Conservation (phyloP, 306 rosid species). For the Cicer yamashitae region DNA sequence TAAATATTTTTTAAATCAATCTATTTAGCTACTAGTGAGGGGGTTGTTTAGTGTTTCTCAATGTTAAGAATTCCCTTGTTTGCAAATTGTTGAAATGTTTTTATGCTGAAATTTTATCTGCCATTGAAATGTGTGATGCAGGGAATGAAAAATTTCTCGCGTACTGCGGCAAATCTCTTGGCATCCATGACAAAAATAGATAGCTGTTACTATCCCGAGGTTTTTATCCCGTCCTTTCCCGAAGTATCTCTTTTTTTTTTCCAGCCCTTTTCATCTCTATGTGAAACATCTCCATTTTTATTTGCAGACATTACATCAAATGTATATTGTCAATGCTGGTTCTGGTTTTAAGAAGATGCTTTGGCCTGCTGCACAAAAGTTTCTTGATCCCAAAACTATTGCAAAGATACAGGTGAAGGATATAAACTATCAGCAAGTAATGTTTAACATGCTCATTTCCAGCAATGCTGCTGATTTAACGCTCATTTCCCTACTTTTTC, state of each 20-base stretch:
- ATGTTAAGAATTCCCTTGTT: slow-evolving; percentile 27
- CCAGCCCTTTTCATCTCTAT: slow-evolving; percentile 11
- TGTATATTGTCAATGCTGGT: slow-evolving; percentile 96
- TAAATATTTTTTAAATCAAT: not conserved
- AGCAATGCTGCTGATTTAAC: slow-evolving; percentile 36
- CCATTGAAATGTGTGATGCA: slow-evolving; percentile 50
- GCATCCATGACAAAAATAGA: slow-evolving; percentile 83
- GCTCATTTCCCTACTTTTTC: slow-evolving; percentile 43
- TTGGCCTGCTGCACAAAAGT: slow-evolving; percentile 96
- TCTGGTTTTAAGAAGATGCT: slow-evolving; percentile 92
- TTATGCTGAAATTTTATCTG: slow-evolving; percentile 34
- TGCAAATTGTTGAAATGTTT: slow-evolving; percentile 10
- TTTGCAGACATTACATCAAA: slow-evolving; percentile 84
- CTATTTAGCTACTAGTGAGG: slow-evolving; percentile 10
- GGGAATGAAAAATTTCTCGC: slow-evolving; percentile 94
- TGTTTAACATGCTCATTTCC: slow-evolving; percentile 26
- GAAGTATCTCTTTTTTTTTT: slow-evolving; percentile 30
- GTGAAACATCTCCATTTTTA: slow-evolving; percentile 26
- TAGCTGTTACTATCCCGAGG: slow-evolving; percentile 93
- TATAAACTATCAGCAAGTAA: slow-evolving; percentile 30
- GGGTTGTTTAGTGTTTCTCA: slow-evolving; percentile 1
- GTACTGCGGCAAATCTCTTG: slow-evolving; percentile 83
- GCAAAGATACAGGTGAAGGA: slow-evolving; percentile 84
- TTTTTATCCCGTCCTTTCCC: slow-evolving; percentile 44
- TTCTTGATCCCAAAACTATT: slow-evolving; percentile 82